Evolutionary conservation across 495 filamentous ascomycete species (phyloP).

Genomic region (Tuber brumale): DNA sequence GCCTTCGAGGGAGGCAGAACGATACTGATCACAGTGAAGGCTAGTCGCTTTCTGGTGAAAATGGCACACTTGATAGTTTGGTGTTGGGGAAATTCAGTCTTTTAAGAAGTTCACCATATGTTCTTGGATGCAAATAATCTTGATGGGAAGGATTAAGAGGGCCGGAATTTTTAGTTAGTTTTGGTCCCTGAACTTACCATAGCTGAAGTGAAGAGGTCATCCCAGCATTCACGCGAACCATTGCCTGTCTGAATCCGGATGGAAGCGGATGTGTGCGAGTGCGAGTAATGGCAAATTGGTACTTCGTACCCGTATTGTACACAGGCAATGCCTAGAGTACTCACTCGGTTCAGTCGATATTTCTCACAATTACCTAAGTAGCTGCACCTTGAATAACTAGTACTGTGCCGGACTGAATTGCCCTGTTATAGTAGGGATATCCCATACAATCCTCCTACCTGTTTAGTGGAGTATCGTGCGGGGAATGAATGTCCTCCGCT

Average conservation of each 20-base stretch:
- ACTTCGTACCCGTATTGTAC: not conserved
- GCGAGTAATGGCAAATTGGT: not conserved
- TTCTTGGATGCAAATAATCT: not conserved
- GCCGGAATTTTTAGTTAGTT: not conserved
- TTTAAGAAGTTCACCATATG: not conserved
- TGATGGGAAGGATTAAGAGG: not conserved
- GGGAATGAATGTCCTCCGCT: not conserved
- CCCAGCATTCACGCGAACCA: not conserved
- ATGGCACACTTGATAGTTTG: not conserved
- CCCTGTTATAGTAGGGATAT: not conserved
- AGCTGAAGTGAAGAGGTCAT: not conserved
- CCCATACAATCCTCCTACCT: not conserved
- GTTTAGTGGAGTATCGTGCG: not conserved
- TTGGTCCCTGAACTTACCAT: not conserved
- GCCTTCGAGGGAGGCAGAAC: not conserved
- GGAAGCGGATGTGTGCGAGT: not conserved
- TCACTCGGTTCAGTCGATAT: not conserved
- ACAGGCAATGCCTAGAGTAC: not conserved
- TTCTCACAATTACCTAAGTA: not conserved
- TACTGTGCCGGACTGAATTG: not conserved
- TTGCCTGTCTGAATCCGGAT: conserved; percentile 2
- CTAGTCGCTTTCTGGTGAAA: not conserved
- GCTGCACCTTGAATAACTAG: not conserved
- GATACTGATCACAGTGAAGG: not conserved
- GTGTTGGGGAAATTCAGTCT: not conserved